Conservation (phyloP, 768 basidiomycete genomes). For the Mycena amicta region DNA sequence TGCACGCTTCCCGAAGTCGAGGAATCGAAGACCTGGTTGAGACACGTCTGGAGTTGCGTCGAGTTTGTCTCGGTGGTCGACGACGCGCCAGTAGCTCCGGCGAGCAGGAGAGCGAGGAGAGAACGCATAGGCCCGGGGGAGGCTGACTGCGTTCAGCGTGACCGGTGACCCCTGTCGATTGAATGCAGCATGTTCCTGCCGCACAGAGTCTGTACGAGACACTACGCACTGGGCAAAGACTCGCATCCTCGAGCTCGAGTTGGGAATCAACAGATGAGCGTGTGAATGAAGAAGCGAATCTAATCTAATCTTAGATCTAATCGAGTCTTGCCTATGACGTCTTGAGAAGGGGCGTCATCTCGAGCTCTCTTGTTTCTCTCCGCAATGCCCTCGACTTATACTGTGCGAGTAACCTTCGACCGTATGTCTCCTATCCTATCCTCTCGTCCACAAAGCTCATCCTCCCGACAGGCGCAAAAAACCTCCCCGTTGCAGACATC, state of each 20-base stretch:
- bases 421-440: constrained; percentile 3
- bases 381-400: constrained; percentile 14
- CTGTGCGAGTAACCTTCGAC: constrained; percentile 18
- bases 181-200: background rate
- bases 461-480: constrained; percentile 15
- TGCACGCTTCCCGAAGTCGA: constrained; percentile 9
- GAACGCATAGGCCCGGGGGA: background rate
- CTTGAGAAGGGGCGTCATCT: background rate
- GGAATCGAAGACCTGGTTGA: constrained; percentile 17
- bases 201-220: too few relatives aligned
- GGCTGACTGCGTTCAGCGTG: background rate
- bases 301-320: background rate
- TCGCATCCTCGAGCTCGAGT: background rate
- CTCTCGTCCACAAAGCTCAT: background rate
- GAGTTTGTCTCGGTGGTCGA: background rate
- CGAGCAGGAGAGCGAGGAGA: background rate
- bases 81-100: background rate
- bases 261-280: background rate
- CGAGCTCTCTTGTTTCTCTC: background rate
- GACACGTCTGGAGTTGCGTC: constrained; percentile 15
- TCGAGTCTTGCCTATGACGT: background rate
- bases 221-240: too few relatives aligned
- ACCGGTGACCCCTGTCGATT: background rate
- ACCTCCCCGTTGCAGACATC: constrained; percentile 24
- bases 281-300: background rate